Base-by-base conservation (phyloP, 495 filamentous ascomycete genomes). In the Aspergillus hancockii region DNA sequence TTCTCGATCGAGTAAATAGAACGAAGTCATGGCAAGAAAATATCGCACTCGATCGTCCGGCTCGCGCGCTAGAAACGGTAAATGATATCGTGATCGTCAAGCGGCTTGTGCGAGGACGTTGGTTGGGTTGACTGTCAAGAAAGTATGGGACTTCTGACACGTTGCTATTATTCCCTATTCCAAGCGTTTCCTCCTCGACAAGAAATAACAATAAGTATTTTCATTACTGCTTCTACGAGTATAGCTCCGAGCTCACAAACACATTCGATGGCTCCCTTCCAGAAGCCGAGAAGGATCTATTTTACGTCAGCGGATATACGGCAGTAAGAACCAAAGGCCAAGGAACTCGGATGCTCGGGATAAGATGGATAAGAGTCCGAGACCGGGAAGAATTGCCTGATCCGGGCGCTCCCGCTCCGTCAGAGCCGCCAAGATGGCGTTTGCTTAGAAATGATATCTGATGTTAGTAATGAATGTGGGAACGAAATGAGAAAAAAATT, bases 351-450 rank as follows among this genome's bases (percentile, higher is more conserved):
- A 49, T 51, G 31, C 10, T 54, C 32, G 52, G 59, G 49, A 55
- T 52, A 30, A n/a, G 43, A 58, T 61, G 59, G 53, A 52, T 51
- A 25, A 55, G 25, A 49, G 54, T 52, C 60, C 59, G 53, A 47
- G 32, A 52, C 22, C 61, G 61, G 58, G 55, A 46, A 34, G 55
- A 64, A 56, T 57, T 67, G 60, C 64, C 64, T 58, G 38, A 62
- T 67, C 59, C 41, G 51, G 56, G 41, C 41, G 19, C 9, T 25
- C 28, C 34, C 22, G 50, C 41, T 32, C 54, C 60, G 54, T 52
- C 49, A 62, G 54, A 62, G 54, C 54, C 54, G 54, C 59, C 30
- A 46, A 32, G 14, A 47, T 21, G 30, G 18, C 5, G 41, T 7
- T 45, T 45, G 41, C 41, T 45, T 45, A 45, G 41, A 45, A 45